Base-by-base conservation (phyloP, 306 rosid species). In the Quercus glauca region DNA sequence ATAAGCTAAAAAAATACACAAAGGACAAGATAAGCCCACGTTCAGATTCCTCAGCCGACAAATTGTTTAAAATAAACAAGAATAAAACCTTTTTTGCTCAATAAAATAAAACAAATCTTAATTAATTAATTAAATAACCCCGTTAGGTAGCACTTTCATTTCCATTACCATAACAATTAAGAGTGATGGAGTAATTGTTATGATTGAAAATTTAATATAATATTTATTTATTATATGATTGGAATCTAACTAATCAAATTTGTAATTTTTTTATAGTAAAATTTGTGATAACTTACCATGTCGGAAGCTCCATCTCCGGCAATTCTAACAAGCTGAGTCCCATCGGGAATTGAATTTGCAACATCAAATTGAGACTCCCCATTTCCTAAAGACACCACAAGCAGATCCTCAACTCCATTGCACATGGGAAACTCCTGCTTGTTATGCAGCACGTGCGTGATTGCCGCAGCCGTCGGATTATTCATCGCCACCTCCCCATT, bases 281-380 rank as follows among this genome's bases (percentile, higher is more conserved):
- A 41, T 41, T 7, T 41, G 15, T 18, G 3, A 1, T 35, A 56
- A 56, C 6, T 87, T 87, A 94, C 99, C 97, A 91, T 78, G 41
- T 94, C 99, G 41, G 97, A 92, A 83, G 92, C 87, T 76, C 97
- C 97, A 76, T 94, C 99, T 3, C 93, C 97, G 69, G 97, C 92
- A 57, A 94, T 91, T 59, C 82, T 86, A 0, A 86, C 76, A 72
- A 90, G 84, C 1, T 85, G 92, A 7, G 91, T 76, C 5, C 91
- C 57, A 1, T 93, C 84, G 7, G 76, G 37, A 55, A 59, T 71
- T 1, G 69, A 43, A 21, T 81, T 79, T 52, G 83, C 90, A 63
- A 82, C 73, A 75, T 85, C 82, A 18, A 86, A 84, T 70, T 85
- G 91, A 0, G 93, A 90, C 65, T 91, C 97, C 60, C 97, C 99